Conservation (phyloP, 176 grass and related monocot genomes). For the Chrysopogon serrulatus region DNA sequence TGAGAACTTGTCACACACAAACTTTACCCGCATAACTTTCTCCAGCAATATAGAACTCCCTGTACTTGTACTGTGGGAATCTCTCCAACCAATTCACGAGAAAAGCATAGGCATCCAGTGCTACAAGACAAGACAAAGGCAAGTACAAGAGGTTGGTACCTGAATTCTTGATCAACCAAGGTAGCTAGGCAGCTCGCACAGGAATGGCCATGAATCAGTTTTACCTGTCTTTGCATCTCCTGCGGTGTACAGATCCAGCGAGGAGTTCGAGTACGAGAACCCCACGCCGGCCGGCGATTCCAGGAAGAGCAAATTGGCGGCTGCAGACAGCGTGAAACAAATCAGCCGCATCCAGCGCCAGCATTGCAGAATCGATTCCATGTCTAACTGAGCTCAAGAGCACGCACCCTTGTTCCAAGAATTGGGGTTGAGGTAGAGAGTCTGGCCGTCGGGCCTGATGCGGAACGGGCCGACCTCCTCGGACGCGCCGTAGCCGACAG, state of each 20-base stretch:
- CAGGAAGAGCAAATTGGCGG: constrained; percentile 89
- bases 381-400: not conserved
- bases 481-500: constrained; percentile 82
- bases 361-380: not conserved
- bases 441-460: constrained; percentile 67
- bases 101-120: constrained; percentile 79
- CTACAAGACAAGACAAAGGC: constrained; percentile 45
- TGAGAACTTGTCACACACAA: not conserved
- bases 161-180: not conserved
- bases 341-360: not conserved
- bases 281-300: constrained; percentile 95
- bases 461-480: constrained; percentile 99
- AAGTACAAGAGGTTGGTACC: constrained; percentile 11
- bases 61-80: constrained; percentile 82
- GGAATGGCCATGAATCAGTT: constrained; percentile 7
- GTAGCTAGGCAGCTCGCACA: not conserved
- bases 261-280: constrained; percentile 87
- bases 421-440: constrained; percentile 69
- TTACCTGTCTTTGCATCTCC: constrained; percentile 87
- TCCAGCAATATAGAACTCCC: constrained; percentile 94
- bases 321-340: constrained; percentile 35
- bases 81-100: constrained; percentile 86
- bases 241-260: constrained; percentile 78
- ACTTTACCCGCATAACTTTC: constrained; percentile 87
- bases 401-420: constrained; percentile 90